Evolutionary conservation across 2,329 filamentous ascomycete genomes (phyloP).

Genomic region (Epichloe coenophiala): DNA sequence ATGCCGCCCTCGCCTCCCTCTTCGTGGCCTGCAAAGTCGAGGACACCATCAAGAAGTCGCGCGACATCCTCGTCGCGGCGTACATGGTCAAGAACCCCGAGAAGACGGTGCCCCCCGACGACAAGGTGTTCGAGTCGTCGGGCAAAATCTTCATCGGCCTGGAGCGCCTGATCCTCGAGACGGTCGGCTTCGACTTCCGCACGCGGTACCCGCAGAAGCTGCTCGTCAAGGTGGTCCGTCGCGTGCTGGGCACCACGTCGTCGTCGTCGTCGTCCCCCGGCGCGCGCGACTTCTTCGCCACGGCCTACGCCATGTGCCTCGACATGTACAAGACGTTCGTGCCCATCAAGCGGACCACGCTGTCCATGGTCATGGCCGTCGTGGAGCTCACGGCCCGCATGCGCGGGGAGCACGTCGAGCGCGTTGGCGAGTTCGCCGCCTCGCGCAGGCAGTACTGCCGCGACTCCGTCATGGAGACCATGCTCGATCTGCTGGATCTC

Average conservation of each 20-base stretch:
- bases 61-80: slow-evolving; percentile 79
- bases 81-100: slow-evolving; percentile 67
- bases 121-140: slow-evolving; percentile 71
- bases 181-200: slow-evolving; percentile 85
- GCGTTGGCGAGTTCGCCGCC: slow-evolving; percentile 34
- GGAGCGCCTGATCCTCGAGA: slow-evolving; percentile 85
- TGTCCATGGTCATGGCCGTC: slow-evolving; percentile 72
- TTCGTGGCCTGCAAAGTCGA: slow-evolving; percentile 96
- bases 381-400: slow-evolving; percentile 69
- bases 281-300: slow-evolving; percentile 38
- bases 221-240: slow-evolving; percentile 63
- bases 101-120: slow-evolving; percentile 61
- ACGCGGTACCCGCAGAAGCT: slow-evolving; percentile 77
- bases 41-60: slow-evolving; percentile 93
- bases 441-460: slow-evolving; percentile 33
- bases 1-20: slow-evolving; percentile 76
- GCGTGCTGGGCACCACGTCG: slow-evolving; percentile 29
- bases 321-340: slow-evolving; percentile 91
- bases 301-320: slow-evolving; percentile 69
- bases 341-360: slow-evolving; percentile 76
- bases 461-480: slow-evolving; percentile 53
- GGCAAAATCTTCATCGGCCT: slow-evolving; percentile 76
- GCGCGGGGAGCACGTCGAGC: slow-evolving; percentile 38
- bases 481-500: slow-evolving; percentile 81
- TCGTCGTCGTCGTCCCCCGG: background rate